Conservation (phyloP, 1,284 basidiomycete genomes). For the Apiotrichum montevideense region DNA sequence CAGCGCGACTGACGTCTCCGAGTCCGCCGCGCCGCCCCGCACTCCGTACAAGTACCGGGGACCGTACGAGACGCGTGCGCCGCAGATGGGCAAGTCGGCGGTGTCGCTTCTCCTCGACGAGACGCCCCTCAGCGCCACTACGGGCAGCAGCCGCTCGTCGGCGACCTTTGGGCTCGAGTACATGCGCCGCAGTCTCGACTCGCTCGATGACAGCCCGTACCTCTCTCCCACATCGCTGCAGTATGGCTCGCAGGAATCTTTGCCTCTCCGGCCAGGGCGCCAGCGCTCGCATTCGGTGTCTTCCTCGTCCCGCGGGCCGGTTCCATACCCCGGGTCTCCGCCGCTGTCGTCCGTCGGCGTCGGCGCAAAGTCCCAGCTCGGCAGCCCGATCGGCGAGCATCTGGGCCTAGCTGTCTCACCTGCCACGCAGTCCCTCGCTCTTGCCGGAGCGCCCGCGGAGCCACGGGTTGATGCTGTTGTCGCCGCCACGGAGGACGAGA, state of each 20-base stretch:
- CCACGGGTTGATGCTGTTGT: too few relatives aligned
- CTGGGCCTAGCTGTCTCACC: too few relatives aligned
- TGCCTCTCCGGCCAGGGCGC: background rate
- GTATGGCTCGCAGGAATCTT: background rate
- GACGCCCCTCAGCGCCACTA: background rate
- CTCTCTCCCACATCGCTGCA: background rate
- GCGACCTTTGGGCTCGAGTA: constrained; percentile 1
- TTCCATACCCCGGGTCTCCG: too few relatives aligned
- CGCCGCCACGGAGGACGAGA: too few relatives aligned
- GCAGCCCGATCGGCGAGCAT: too few relatives aligned
- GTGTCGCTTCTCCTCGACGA: background rate
- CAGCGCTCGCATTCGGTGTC: too few relatives aligned
- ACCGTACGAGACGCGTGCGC: background rate
- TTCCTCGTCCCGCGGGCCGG: too few relatives aligned
- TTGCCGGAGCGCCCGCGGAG: too few relatives aligned
- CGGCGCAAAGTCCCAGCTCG: too few relatives aligned
- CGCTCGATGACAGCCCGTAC: background rate
- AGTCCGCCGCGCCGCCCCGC: background rate
- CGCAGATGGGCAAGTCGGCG: background rate
- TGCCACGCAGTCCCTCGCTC: too few relatives aligned
- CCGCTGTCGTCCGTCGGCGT: too few relatives aligned
- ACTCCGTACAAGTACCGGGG: background rate
- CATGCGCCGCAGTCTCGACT: background rate
- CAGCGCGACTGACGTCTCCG: too few relatives aligned
- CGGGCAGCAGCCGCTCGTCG: background rate